These are phyloP conservation scores for Zymoseptoria pseudotritici DNA, from an alignment of 2,329 filamentous ascomycete genomes.

Conservation along the genomic window DNA sequence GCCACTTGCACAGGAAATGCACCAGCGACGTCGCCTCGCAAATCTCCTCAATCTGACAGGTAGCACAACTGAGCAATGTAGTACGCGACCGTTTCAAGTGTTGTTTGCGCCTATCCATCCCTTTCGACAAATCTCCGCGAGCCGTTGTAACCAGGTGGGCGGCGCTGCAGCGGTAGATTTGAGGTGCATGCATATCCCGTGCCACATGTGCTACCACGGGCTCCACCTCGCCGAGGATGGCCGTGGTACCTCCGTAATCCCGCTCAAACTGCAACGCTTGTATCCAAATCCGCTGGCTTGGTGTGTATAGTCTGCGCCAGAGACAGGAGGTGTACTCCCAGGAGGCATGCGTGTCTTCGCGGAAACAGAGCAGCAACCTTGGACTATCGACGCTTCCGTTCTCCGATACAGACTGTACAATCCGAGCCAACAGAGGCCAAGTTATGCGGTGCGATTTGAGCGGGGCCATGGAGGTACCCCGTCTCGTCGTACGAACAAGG, in stretches of 20 bases:
- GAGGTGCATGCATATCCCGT: background rate
- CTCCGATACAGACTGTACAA: too few relatives aligned
- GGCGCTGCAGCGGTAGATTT: background rate
- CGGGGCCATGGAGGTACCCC: too few relatives aligned
- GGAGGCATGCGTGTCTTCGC: too few relatives aligned
- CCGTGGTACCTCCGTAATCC: background rate
- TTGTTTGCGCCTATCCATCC: background rate
- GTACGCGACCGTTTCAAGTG: background rate
- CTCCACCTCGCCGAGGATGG: background rate
- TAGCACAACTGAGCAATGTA: conserved; percentile 4
- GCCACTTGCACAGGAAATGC: background rate
- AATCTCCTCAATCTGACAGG: conserved; percentile 9
- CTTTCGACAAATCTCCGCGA: background rate
- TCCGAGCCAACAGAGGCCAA: too few relatives aligned
- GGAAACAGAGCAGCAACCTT: too few relatives aligned
- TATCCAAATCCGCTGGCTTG: too few relatives aligned
- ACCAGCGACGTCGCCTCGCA: background rate
- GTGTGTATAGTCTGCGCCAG: too few relatives aligned
- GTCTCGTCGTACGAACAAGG: background rate
- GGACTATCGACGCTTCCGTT: too few relatives aligned
- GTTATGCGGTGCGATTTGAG: too few relatives aligned
- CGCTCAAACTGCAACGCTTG: too few relatives aligned
- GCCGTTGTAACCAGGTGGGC: background rate
- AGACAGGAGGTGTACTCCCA: too few relatives aligned
- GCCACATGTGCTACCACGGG: background rate